Conservation (phyloP, 2,329 filamentous ascomycete species). For the Trematosphaeria pertusa region DNA sequence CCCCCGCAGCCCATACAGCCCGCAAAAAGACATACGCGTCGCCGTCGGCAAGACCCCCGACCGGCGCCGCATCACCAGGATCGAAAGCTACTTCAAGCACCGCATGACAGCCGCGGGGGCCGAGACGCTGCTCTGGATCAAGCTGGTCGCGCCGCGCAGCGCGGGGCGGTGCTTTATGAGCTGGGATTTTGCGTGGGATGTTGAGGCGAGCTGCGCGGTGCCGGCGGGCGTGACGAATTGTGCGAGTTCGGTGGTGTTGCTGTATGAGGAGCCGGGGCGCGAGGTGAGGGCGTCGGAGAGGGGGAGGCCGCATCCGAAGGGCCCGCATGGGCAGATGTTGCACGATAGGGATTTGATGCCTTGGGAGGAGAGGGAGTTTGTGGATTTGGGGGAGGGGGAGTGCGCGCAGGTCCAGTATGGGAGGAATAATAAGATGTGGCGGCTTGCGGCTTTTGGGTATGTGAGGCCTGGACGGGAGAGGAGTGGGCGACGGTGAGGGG, state of each 20-base stretch:
- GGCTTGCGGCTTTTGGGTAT: no score
- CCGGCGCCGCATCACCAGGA: not conserved
- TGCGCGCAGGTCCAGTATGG: no score
- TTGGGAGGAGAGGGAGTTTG: no score
- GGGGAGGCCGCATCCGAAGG: no score
- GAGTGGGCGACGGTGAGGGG: no score
- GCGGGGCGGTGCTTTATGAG: not conserved
- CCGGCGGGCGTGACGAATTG: not conserved
- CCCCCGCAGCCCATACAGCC: not conserved
- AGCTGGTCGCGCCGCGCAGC: not conserved
- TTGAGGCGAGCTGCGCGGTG: not conserved
- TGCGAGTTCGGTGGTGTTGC: not conserved
- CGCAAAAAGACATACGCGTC: not conserved
- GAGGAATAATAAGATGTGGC: no score
- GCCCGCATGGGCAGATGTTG: no score
- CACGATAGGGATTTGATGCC: no score
- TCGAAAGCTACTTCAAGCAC: slow-evolving; percentile 6
- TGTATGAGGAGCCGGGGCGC: not conserved
- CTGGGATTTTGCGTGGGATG: slow-evolving; percentile 1
- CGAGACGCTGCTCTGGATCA: slow-evolving; percentile 2
- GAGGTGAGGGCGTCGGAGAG: no score
- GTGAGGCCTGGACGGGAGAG: no score
- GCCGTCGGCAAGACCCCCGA: not conserved
- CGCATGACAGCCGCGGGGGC: not conserved
- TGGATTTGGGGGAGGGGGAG: no score